Conservation (phyloP, 1,139 yeast genomes). For the Magnusiomyces suaveolens region DNA sequence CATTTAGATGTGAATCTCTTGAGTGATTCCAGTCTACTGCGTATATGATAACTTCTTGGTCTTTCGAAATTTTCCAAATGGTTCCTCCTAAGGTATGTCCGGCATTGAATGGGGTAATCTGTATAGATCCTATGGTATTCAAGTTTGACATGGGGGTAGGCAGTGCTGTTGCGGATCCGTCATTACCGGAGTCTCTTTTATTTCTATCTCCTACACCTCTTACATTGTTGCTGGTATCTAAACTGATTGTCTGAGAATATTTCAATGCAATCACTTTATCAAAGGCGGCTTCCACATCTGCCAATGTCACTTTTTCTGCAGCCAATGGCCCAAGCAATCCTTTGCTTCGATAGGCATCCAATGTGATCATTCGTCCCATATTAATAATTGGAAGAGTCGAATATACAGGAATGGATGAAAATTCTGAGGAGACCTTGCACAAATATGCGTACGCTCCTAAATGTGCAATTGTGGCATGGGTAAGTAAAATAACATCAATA, state of each 20-base stretch:
- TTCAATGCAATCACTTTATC: constrained; percentile 61
- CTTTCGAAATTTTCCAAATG: constrained; percentile 67
- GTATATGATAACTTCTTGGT: constrained; percentile 69
- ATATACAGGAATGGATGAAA: constrained; percentile 64
- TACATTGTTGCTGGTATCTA: constrained; percentile 3
- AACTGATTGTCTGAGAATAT: constrained; percentile 55
- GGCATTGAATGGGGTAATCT: constrained; percentile 73
- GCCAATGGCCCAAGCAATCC: constrained; percentile 69
- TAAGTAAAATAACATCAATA: constrained; percentile 60
- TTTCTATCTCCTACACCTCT: not conserved
- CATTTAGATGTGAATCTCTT: constrained; percentile 72
- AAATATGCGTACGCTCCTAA: constrained; percentile 72
- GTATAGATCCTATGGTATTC: constrained; percentile 16
- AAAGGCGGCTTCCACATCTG: constrained; percentile 72
- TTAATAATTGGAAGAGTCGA: constrained; percentile 84
- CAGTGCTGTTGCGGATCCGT: constrained; percentile 2
- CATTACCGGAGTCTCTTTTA: constrained; percentile 1
- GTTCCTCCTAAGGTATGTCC: constrained; percentile 94
- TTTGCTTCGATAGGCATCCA: constrained; percentile 62
- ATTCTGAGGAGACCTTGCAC: constrained; percentile 52
- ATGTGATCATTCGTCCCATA: constrained; percentile 75
- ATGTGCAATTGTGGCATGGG: constrained; percentile 78
- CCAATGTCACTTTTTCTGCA: constrained; percentile 52
- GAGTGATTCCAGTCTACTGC: constrained; percentile 97
- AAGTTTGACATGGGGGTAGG: constrained; percentile 4